Base-by-base conservation (phyloP, 768 basidiomycete genomes). In the Butyriboletus loyo region DNA sequence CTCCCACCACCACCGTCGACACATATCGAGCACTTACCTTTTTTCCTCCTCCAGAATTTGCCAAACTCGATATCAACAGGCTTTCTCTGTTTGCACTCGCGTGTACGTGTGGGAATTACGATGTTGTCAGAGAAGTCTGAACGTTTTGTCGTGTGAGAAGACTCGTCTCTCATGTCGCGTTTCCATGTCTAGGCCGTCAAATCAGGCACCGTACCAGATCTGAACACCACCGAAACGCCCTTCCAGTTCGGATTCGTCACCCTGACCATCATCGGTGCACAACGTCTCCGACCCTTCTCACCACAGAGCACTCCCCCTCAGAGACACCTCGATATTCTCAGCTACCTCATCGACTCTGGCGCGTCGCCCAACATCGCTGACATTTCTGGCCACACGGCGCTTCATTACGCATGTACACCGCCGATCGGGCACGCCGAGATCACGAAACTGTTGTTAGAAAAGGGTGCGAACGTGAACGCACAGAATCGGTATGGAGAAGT, bases 401-500 rank as follows among this genome's bases (percentile, higher is more conserved):
- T 83, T 5, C 73, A 78, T 42, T 80, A 82, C 58, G 67, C 71
- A 0, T 73, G 73, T 8, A 71, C 71, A 6, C 65, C 67, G 0
- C 58, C 60, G 0, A 19, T 41, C 2, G 61, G 66, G 0, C 58
- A 68, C 25, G 39, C 64, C 8, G 66, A 71, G 11, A 61, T 81
- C 19, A 64, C 68, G 0, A 72, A 72, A 14, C 53, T 67, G 15
- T 66, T 84, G 22, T 52, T 83, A n/a, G 64, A 72, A 49, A 63
- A 67, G 13, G 79, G 78, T 3, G 82, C 80, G 5, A 70, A 82
- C 52, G 72, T 76, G 8, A 75, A 84, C 56, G 68, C 71, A 7
- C 79, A 72, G 54, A 78, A 77, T 45, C 73, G 74, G 14, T 80
- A 76, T 49, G 81, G 81, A 1, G 73, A 73, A 49, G 73, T 78